Evolutionary conservation across 169 alveolate species (phyloP).

Genomic region (Theileria annulata): DNA sequence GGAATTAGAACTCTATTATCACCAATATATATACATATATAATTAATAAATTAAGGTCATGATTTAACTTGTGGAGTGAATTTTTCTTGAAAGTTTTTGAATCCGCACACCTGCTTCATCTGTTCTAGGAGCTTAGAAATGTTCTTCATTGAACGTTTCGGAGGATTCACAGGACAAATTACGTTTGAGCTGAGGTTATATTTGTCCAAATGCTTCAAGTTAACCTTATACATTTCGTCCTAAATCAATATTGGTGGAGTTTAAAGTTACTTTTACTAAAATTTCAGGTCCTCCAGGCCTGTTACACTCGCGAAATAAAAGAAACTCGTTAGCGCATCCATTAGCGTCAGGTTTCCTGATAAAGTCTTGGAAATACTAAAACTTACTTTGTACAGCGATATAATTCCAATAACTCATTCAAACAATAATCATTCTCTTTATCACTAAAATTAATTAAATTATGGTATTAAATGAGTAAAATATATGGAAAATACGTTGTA

Average conservation of each 20-base stretch:
- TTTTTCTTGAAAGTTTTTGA: constrained; percentile 57
- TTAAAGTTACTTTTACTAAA: constrained; percentile 56
- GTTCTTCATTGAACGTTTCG: constrained; percentile 14
- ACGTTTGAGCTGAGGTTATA: constrained; percentile 54
- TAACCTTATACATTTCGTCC: constrained; percentile 58
- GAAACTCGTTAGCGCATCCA: constrained; percentile 76
- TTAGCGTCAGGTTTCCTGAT: constrained; percentile 70
- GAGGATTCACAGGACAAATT: constrained; percentile 54
- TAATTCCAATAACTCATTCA: constrained; percentile 66
- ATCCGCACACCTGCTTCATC: constrained; percentile 52
- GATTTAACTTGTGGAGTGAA: constrained; percentile 61
- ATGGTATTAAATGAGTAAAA: neutral
- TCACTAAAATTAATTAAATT: constrained; percentile 24
- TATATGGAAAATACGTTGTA: constrained; percentile 23
- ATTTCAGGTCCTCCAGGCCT: constrained; percentile 79
- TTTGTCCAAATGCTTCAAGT: constrained; percentile 40
- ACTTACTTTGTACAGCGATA: constrained; percentile 74
- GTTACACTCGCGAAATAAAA: constrained; percentile 76
- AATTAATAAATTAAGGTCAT: neutral
- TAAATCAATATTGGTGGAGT: neutral
- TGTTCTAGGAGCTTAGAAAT: constrained; percentile 12
- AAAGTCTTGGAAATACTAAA: neutral
- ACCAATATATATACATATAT: too few relatives aligned
- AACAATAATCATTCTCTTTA: constrained; percentile 65
- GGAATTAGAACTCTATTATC: too few relatives aligned